Evolutionary conservation across 495 filamentous ascomycete genomes (phyloP).

Genomic region (Apodospora peruviana): DNA sequence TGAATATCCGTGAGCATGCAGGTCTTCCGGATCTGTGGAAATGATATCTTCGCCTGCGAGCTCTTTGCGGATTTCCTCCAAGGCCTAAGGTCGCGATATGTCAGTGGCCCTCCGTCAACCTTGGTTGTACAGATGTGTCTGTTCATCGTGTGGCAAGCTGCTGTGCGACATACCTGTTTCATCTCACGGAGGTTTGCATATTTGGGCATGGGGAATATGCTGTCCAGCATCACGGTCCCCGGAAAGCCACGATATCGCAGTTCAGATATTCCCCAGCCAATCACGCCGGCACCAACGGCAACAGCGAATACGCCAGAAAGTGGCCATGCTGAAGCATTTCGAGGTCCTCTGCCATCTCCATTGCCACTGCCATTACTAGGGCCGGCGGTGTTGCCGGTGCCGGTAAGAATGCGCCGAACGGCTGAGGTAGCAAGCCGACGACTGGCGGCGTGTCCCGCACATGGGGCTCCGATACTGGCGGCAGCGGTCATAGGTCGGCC

Average conservation of each 20-base stretch:
- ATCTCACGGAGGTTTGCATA: conserved; percentile 48
- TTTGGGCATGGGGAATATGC: conserved; percentile 27
- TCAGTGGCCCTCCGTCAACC: neutral
- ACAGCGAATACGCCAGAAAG: conserved; percentile 31
- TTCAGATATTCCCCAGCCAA: conserved; percentile 36
- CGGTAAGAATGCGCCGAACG: conserved; percentile 12
- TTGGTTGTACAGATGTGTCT: neutral
- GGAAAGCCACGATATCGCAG: conserved; percentile 19
- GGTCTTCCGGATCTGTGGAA: conserved; percentile 76
- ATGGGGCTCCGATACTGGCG: neutral
- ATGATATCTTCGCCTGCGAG: conserved; percentile 61
- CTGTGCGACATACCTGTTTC: conserved; percentile 39
- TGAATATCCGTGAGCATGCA: conserved; percentile 77
- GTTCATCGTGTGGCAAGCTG: no score
- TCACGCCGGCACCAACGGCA: conserved; percentile 34
- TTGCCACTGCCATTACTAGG: neutral
- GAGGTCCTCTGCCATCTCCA: neutral
- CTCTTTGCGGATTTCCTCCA: conserved; percentile 55
- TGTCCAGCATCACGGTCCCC: conserved; percentile 33
- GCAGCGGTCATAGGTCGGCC: conserved; percentile 16
- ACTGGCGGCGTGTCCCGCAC: conserved; percentile 3
- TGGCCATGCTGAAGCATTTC: conserved; percentile 22
- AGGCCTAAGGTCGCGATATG: conserved; percentile 14
- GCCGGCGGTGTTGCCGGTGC: neutral
- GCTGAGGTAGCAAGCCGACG: conserved; percentile 18